Base-by-base conservation (phyloP, 2,329 filamentous ascomycete genomes). In the Dothideomycetidae sp. region DNA sequence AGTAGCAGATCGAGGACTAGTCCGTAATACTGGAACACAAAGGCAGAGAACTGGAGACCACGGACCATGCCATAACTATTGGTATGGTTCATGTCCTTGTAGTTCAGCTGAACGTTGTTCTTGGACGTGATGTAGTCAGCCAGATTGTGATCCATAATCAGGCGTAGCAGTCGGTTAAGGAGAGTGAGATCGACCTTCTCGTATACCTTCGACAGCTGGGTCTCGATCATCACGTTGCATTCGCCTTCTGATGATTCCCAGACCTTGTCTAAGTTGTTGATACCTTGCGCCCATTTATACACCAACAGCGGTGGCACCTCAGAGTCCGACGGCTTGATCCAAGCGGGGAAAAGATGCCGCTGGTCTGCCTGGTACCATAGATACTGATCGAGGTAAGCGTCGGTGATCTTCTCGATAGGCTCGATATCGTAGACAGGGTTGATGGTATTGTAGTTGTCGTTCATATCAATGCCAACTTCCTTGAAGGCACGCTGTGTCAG, bases 11-110 rank as follows among this genome's bases (percentile, higher is more conserved):
- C 90, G 37, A 98, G 76, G 42, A 98, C 88, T 43, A 98, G 68
- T 32, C 92, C 90, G 50, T 98, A 98, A 68, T 86, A 98, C 56
- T 98, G 90, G 71, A 98, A 98, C 14, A 98, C 90, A 45, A 98
- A 98, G 0, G 84, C 90, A 2, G 90, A 94, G 62, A 98, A 98
- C 48, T 98, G 92, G 11, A 98, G 70, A 49, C 92, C 90, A 52
- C 90, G 84, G 51, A 98, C 94, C 80, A 98, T 81, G 49, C 90
- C 90, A 55, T 96, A 98, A 55, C 84, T 92, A 62, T 98, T 98
- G 55, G 92, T 90, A 53, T 98, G 90, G 54, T 94, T 96, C 90
- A 98, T 98, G 51, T 98, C 90, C 66, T 98, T 98, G 68, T 98
- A 98, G 44, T 92, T 94, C 45, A 98, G 72, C 57, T 94, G 88